These are phyloP conservation scores for Cucumis sativus DNA, from an alignment of 306 rosid genomes.

Conservation along the genomic window Cucumber_9930_V3 NC_026657.2:39815501-39816000, in stretches of 20 bases:
- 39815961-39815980: slow-evolving; percentile 75
- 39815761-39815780: slow-evolving; percentile 96
- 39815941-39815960: slow-evolving; percentile 76
- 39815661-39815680: neutral
- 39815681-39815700: neutral
- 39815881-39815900: neutral
- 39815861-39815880: slow-evolving; percentile 4
- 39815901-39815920: slow-evolving; percentile 51
- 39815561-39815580: neutral
- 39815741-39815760: slow-evolving; percentile 81
- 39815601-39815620: neutral
- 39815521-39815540: neutral
- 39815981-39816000: slow-evolving; percentile 70
- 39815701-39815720: slow-evolving; percentile 1
- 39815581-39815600: neutral
- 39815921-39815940: slow-evolving; percentile 89
- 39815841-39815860: slow-evolving; percentile 9
- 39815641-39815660: neutral
- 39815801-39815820: slow-evolving; percentile 52
- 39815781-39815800: slow-evolving; percentile 98
- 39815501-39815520: neutral
- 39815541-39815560: neutral
- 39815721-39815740: slow-evolving; percentile 88
- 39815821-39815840: neutral
- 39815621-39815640: neutral